These are phyloP conservation scores for Epichloe typhina DNA, from an alignment of 2,329 filamentous ascomycete species.

Conservation along the genomic window DNA sequence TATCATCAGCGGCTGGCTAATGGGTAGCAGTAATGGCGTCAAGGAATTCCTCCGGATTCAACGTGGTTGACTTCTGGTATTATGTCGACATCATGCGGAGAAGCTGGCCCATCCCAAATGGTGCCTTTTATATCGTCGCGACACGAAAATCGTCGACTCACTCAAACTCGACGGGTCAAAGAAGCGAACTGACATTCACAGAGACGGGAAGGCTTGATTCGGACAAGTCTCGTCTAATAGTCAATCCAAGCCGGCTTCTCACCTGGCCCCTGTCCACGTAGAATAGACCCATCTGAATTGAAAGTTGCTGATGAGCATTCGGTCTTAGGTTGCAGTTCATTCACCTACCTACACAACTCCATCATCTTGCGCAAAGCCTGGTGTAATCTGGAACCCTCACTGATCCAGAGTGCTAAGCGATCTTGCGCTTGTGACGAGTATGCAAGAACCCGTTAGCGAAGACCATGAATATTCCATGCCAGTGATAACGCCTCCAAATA, in stretches of 20 bases:
- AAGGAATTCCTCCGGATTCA: neutral
- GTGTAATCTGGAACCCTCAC: neutral
- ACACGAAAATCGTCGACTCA: neutral
- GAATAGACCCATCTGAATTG: neutral
- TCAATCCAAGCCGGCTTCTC: neutral
- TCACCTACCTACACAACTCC: neutral
- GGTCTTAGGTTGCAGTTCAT: neutral
- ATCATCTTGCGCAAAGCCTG: neutral
- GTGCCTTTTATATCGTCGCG: neutral
- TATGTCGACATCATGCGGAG: neutral
- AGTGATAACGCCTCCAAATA: neutral
- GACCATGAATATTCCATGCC: neutral
- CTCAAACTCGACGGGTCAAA: neutral
- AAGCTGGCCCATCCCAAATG: neutral
- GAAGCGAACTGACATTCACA: neutral
- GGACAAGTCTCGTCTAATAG: neutral
- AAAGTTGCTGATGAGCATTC: neutral
- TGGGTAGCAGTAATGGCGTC: neutral
- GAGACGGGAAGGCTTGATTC: neutral
- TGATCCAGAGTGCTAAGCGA: neutral
- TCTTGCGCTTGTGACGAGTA: neutral
- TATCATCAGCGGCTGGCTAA: neutral
- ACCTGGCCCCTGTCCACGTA: too few species aligned
- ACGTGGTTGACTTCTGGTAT: neutral
- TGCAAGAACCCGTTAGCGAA: slow-evolving; percentile 2